These are phyloP conservation scores for Micromonas pusilla DNA, from an alignment of 139 green algal genomes.

Conservation along the genomic window DNA sequence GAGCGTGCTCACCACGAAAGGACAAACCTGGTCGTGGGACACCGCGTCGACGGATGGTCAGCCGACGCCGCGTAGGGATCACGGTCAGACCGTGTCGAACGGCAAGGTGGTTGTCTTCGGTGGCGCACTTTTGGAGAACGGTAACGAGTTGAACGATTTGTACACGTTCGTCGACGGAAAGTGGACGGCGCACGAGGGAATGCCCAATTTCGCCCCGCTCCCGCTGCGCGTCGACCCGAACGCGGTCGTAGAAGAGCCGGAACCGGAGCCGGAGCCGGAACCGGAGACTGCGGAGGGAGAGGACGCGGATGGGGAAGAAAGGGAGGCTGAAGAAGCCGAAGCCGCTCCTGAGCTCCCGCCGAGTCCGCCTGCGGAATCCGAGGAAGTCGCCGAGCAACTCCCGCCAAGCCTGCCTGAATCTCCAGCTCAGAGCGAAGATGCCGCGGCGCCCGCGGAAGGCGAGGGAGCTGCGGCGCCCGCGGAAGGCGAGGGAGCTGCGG, in stretches of 20 bases:
- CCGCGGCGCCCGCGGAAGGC: background rate
- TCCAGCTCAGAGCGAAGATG: background rate
- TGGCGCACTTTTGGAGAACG: background rate
- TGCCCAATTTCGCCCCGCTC: no score
- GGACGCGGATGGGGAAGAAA: no score
- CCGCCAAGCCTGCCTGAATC: no score
- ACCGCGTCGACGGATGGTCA: background rate
- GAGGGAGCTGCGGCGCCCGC: background rate
- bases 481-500: background rate
- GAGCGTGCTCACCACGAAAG: constrained; percentile 48
- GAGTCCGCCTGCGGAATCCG: no score
- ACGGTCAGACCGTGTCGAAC: background rate
- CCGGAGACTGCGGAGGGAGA: no score
- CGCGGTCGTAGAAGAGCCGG: no score
- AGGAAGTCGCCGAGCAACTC: no score
- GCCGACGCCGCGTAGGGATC: background rate
- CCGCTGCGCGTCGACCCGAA: no score
- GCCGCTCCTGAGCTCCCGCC: no score
- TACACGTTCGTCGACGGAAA: background rate
- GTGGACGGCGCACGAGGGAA: no score
- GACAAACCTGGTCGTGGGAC: constrained; percentile 52
- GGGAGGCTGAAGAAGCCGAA: no score
- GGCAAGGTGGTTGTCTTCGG: constrained; percentile 9
- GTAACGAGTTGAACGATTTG: background rate
- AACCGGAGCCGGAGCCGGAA: no score